Evolutionary conservation across 2,329 filamentous ascomycete genomes (phyloP).

Genomic region (Leptoxyphium fumago): DNA sequence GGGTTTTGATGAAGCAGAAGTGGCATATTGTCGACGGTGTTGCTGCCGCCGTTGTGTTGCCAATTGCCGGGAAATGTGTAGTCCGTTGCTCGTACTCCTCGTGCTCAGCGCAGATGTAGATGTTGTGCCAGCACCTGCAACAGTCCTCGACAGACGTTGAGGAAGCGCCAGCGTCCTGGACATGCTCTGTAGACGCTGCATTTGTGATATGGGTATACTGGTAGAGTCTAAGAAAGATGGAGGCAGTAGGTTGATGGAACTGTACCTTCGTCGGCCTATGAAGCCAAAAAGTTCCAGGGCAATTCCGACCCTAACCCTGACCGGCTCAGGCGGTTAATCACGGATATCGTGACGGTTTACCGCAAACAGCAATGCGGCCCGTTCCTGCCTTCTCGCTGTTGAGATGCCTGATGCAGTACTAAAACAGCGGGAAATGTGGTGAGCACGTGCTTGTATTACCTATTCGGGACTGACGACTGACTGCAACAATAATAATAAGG

Average conservation of each 20-base stretch:
- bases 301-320: neutral
- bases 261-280: neutral
- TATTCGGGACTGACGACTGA: too few species aligned
- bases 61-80: neutral
- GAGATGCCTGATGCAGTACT: too few species aligned
- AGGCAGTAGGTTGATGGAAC: neutral
- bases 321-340: neutral
- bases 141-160: slow-evolving; percentile 11
- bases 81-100: slow-evolving; percentile 2
- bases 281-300: neutral
- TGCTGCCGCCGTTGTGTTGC: neutral
- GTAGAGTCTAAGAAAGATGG: neutral
- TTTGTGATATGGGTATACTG: slow-evolving; percentile 1
- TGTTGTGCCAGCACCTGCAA: slow-evolving; percentile 2
- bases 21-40: slow-evolving; percentile 11
- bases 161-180: slow-evolving; percentile 12
- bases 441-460: too few species aligned
- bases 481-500: too few species aligned
- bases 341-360: too few species aligned
- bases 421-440: too few species aligned
- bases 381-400: too few species aligned
- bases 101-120: slow-evolving; percentile 4
- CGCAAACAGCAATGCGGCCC: too few species aligned
- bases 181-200: slow-evolving; percentile 2
- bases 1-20: slow-evolving; percentile 7